A percentile compares a stretch with the other conserved stretches of the same genome.
These are phyloP conservation scores for Saturnispora sekii DNA, from an alignment of 805 yeast genomes.

Conservation along the genomic window DNA sequence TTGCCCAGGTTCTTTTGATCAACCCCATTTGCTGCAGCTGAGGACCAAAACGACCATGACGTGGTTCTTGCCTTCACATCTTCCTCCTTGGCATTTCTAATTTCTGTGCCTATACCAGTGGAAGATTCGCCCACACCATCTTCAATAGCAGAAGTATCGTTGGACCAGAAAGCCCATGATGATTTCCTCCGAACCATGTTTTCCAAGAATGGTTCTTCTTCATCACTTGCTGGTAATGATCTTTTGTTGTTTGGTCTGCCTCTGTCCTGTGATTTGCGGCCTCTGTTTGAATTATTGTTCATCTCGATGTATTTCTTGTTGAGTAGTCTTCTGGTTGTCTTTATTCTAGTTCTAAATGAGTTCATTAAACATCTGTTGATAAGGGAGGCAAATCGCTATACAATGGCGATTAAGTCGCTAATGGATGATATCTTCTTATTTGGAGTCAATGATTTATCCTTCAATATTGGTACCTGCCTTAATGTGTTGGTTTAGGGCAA, in stretches of 20 bases:
- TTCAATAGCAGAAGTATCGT: background rate
- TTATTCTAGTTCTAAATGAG: no score
- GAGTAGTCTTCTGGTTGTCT: no score
- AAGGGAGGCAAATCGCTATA: no score
- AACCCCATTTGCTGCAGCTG: conserved; percentile 1
- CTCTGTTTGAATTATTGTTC: no score
- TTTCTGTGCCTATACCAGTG: background rate
- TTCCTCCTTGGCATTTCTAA: conserved; percentile 9
- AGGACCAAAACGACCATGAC: conserved; percentile 26
- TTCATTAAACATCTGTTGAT: no score
- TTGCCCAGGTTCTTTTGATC: conserved; percentile 1
- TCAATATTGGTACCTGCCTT: no score
- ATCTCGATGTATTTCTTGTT: no score
- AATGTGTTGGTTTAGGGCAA: no score
- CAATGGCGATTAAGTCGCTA: no score
- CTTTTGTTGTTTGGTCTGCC: background rate
- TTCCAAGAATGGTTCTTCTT: background rate
- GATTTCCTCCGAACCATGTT: conserved; percentile 11
- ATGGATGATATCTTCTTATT: no score
- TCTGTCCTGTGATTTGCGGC: no score
- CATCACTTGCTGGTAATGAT: conserved; percentile 5
- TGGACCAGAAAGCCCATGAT: conserved; percentile 23
- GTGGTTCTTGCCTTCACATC: conserved; percentile 12
- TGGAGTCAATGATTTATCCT: no score
- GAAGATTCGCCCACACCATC: background rate